Percentiles rank a stretch among this genome's conserved stretches.
These are phyloP conservation scores for Phialophora macrospora DNA, from an alignment of 2,329 filamentous ascomycete species.

Conservation along the genomic window DNA sequence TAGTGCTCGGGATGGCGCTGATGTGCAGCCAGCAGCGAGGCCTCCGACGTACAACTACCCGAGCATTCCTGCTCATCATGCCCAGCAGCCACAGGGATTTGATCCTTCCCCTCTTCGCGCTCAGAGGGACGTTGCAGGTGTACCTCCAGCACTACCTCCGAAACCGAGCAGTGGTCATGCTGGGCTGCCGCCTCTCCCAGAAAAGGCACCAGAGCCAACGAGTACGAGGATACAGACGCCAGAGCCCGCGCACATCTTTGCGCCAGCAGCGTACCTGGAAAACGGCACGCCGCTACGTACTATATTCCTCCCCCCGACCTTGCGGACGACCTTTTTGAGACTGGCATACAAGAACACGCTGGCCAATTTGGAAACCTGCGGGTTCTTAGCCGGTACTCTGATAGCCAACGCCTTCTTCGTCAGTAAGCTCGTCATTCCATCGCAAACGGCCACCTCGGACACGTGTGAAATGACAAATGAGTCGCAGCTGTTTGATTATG, in stretches of 20 bases:
- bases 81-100: conserved; percentile 15
- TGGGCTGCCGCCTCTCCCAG: conserved; percentile 40
- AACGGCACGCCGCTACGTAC: conserved; percentile 85
- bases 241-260: conserved; percentile 71
- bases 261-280: conserved; percentile 84
- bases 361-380: conserved; percentile 88
- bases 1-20: conserved; percentile 6
- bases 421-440: conserved; percentile 83
- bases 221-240: conserved; percentile 38
- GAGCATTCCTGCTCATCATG: conserved; percentile 44
- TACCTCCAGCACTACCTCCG: conserved; percentile 34
- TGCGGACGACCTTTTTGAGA: conserved; percentile 75
- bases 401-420: conserved; percentile 95
- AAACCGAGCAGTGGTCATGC: conserved; percentile 24
- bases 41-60: conserved; percentile 50
- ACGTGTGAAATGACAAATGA: conserved; percentile 96
- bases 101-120: conserved; percentile 2
- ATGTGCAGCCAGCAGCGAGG: conserved; percentile 38
- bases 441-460: conserved; percentile 86
- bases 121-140: conserved; percentile 13
- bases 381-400: conserved; percentile 86
- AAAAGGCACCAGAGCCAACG: conserved; percentile 25
- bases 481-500: conserved; percentile 83
- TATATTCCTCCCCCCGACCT: conserved; percentile 78
- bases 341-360: conserved; percentile 77